These are phyloP conservation scores for Plenodomus biglobosus DNA, from an alignment of 2,329 filamentous ascomycete genomes.

Conservation along the genomic window DNA sequence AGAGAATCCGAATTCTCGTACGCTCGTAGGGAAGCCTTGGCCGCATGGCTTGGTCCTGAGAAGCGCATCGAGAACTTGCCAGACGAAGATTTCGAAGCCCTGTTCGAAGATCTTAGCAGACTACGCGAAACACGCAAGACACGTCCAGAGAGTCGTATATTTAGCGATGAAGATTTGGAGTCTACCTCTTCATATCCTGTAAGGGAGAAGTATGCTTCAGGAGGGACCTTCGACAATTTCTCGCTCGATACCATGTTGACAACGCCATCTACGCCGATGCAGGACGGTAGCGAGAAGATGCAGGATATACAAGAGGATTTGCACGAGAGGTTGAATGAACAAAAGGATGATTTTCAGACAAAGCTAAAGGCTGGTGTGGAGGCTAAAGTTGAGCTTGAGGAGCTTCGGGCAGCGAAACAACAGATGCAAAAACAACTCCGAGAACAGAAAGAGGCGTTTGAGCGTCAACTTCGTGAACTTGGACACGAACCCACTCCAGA, in stretches of 20 bases:
- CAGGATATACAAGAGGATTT: conserved; percentile 77
- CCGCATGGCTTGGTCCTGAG: conserved; percentile 83
- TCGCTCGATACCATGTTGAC: conserved; percentile 92
- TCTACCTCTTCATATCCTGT: conserved; percentile 84
- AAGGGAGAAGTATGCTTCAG: conserved; percentile 93
- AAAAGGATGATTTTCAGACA: conserved; percentile 79
- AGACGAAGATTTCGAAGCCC: conserved; percentile 88
- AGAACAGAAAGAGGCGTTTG: conserved; percentile 79
- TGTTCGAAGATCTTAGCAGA: conserved; percentile 92
- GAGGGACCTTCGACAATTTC: conserved; percentile 92
- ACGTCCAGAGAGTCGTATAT: conserved; percentile 56
- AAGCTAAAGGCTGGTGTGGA: conserved; percentile 75
- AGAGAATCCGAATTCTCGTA: conserved; percentile 94
- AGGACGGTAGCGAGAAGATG: conserved; percentile 74
- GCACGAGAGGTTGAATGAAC: conserved; percentile 78
- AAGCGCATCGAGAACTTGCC: conserved; percentile 88
- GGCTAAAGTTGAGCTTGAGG: conserved; percentile 75
- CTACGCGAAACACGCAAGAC: conserved; percentile 83
- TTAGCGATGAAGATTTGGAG: conserved; percentile 80
- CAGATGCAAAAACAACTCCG: conserved; percentile 87
- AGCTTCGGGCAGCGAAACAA: conserved; percentile 75
- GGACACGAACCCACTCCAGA: conserved; percentile 57
- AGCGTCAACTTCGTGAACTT: conserved; percentile 74
- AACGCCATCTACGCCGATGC: conserved; percentile 88
- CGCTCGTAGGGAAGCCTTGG: conserved; percentile 88